Conservation (phyloP, 305 asterid genomes). For the Fraxinus greggii region DNA sequence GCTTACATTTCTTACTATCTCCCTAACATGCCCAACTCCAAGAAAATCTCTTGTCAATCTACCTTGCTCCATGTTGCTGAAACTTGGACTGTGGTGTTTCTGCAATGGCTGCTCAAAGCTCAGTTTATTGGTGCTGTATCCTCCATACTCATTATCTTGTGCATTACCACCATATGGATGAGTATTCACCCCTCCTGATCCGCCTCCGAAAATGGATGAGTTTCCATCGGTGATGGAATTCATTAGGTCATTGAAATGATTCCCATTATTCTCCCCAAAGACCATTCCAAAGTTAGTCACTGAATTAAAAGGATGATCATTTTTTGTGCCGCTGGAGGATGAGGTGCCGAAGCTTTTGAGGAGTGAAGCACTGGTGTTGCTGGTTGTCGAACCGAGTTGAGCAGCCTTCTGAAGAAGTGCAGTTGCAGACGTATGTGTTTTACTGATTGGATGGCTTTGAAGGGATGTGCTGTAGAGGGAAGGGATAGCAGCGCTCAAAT, state of each 20-base stretch:
- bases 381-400: slow-evolving; percentile 60
- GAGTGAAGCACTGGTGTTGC: slow-evolving; percentile 43
- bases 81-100: slow-evolving; percentile 25
- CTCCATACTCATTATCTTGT: slow-evolving; percentile 28
- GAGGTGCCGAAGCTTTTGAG: slow-evolving; percentile 50
- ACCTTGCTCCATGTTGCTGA: slow-evolving; percentile 43
- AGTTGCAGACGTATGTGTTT: slow-evolving; percentile 71
- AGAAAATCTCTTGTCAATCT: slow-evolving; percentile 78
- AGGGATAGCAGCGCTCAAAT: slow-evolving; percentile 42
- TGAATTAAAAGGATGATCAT: slow-evolving; percentile 10
- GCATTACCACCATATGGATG: slow-evolving; percentile 18
- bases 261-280: slow-evolving; percentile 29
- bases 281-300: slow-evolving; percentile 28
- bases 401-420: slow-evolving; percentile 84
- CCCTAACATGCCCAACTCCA: slow-evolving; percentile 54
- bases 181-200: neutral
- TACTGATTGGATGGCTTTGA: neutral
- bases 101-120: slow-evolving; percentile 23
- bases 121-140: slow-evolving; percentile 18
- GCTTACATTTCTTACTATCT: slow-evolving; percentile 51
- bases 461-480: slow-evolving; percentile 56
- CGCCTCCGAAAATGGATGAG: slow-evolving; percentile 27
- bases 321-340: slow-evolving; percentile 17
- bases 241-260: slow-evolving; percentile 50
- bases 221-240: slow-evolving; percentile 32